These are phyloP conservation scores for Candida dubliniensis DNA, from an alignment of 1,139 yeast genomes.

Conservation along the genomic window DNA sequence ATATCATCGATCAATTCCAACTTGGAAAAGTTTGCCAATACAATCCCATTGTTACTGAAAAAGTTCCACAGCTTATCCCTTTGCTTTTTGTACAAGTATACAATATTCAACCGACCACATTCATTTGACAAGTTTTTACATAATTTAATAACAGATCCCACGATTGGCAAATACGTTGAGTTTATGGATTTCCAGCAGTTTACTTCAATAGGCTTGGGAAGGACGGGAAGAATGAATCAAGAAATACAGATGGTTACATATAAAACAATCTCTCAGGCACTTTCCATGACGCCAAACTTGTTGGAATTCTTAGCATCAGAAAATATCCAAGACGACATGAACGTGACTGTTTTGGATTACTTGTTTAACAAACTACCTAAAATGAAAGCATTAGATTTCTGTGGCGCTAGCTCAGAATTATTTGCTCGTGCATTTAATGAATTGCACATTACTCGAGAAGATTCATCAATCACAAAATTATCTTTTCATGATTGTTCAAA, in stretches of 20 bases:
- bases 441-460: conserved; percentile 24
- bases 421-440: conserved; percentile 65
- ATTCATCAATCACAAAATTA: conserved; percentile 47
- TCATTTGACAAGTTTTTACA: conserved; percentile 71
- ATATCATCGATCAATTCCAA: conserved; percentile 42
- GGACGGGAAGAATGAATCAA: conserved; percentile 86
- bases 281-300: conserved; percentile 64
- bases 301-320: conserved; percentile 82
- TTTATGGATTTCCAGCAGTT: conserved; percentile 85
- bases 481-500: conserved; percentile 91
- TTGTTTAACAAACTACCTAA: conserved; percentile 61
- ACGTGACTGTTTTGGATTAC: conserved; percentile 54
- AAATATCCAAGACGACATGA: conserved; percentile 83
- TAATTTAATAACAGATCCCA: conserved; percentile 51
- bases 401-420: conserved; percentile 75
- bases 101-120: conserved; percentile 77
- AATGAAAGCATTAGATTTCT: conserved; percentile 76
- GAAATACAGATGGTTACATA: conserved; percentile 90
- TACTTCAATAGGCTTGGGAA: conserved; percentile 86
- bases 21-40: conserved; percentile 42
- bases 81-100: conserved; percentile 60
- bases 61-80: conserved; percentile 35
- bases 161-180: conserved; percentile 66
- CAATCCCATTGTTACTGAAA: conserved; percentile 39
- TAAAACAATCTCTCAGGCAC: conserved; percentile 62